phyloP scores from a whole-genome alignment of 202 grass and related monocot genomes.

The Zoysia matrella region DNA sequence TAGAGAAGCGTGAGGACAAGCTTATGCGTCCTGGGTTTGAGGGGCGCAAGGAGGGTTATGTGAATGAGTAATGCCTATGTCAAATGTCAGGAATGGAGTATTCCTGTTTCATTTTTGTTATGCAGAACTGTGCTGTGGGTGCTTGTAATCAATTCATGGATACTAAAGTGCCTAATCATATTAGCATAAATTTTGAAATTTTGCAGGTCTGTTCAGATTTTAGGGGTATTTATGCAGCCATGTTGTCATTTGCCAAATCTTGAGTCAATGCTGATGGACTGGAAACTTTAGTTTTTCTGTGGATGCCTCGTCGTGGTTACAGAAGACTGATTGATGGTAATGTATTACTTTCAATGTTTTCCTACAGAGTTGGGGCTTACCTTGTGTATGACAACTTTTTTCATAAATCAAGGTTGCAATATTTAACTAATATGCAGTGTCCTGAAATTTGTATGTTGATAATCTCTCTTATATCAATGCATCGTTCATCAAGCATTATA shows the following conservation, averaged over 20 bases:
- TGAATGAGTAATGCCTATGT: conserved; percentile 54
- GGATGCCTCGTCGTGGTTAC: background rate
- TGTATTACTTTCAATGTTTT: background rate
- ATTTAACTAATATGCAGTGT: no score
- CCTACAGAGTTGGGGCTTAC: background rate
- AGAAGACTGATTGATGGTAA: background rate
- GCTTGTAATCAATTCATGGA: background rate
- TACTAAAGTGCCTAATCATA: background rate
- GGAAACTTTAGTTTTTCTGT: background rate
- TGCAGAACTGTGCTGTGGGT: conserved; percentile 1
- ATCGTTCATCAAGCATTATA: background rate
- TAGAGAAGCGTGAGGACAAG: conserved; percentile 97
- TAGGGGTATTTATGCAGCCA: background rate
- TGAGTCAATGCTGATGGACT: background rate
- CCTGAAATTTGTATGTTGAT: background rate
- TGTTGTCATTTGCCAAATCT: background rate
- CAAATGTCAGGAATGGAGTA: background rate
- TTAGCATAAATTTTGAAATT: background rate
- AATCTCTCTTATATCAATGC: background rate
- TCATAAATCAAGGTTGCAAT: background rate
- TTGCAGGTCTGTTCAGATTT: background rate
- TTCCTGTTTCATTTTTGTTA: conserved; percentile 24
- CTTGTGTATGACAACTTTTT: background rate
- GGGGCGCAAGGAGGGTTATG: conserved; percentile 79
- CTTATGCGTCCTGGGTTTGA: conserved; percentile 89